Conservation (phyloP, 305 asterid genomes). For the Solanum hybrid region DNA sequence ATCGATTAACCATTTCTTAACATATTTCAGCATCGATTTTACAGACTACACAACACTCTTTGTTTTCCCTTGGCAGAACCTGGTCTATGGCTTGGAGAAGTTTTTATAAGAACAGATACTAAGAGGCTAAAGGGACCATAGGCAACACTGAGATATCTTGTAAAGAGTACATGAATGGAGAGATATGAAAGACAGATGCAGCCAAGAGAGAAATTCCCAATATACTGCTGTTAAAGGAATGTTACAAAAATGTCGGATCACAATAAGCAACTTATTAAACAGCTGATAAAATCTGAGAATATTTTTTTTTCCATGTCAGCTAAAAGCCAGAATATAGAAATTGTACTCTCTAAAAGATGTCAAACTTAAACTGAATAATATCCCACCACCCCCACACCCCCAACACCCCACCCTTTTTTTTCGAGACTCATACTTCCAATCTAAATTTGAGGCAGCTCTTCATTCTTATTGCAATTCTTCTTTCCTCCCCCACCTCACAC, state of each 20-base stretch:
- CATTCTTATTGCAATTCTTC: background rate
- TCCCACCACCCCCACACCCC: background rate
- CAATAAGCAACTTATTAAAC: background rate
- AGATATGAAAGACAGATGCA: background rate
- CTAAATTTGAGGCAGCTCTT: background rate
- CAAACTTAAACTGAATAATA: background rate
- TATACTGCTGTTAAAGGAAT: background rate
- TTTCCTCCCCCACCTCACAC: background rate
- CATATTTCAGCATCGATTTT: background rate
- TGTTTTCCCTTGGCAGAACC: conserved; percentile 37
- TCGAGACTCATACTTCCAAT: background rate
- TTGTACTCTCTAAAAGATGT: background rate
- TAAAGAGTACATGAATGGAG: background rate
- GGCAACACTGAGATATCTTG: background rate
- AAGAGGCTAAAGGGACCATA: background rate
- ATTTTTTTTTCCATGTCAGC: background rate
- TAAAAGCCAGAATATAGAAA: background rate
- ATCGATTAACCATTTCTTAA: background rate
- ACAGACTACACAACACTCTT: background rate
- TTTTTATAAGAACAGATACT: conserved; percentile 29
- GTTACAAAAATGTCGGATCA: background rate
- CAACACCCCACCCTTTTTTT: background rate
- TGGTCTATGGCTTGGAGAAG: conserved; percentile 89
- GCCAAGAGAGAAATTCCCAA: background rate
- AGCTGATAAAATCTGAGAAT: background rate